Evolutionary conservation across 2,329 filamentous ascomycete genomes (phyloP).

Genomic region (Pseudocercospora fuligena): DNA sequence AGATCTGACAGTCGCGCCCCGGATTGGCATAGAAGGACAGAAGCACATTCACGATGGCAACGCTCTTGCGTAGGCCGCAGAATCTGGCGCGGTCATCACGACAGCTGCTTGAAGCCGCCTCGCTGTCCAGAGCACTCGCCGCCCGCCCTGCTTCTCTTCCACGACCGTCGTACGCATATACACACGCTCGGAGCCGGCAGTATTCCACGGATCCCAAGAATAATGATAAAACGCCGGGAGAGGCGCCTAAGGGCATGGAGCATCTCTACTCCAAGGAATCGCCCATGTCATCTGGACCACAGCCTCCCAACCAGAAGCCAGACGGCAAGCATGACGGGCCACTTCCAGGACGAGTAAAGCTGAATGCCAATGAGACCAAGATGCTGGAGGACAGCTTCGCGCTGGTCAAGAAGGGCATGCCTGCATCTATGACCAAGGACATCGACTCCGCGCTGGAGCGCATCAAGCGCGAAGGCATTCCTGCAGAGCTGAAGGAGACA

Average conservation of each 20-base stretch:
- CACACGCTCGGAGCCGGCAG: slow-evolving; percentile 45
- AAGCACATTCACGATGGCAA: slow-evolving; percentile 34
- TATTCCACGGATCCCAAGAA: slow-evolving; percentile 51
- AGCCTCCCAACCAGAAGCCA: slow-evolving; percentile 41
- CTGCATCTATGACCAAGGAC: slow-evolving; percentile 63
- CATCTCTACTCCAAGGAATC: slow-evolving; percentile 51
- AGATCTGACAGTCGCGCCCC: neutral
- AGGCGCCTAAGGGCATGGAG: slow-evolving; percentile 50
- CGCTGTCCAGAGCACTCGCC: slow-evolving; percentile 41
- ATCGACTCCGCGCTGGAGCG: slow-evolving; percentile 65
- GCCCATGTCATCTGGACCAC: slow-evolving; percentile 42
- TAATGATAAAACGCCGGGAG: slow-evolving; percentile 33
- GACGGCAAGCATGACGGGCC: slow-evolving; percentile 45
- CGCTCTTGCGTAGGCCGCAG: slow-evolving; percentile 43
- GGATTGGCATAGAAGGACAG: neutral
- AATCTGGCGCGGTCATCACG: slow-evolving; percentile 41
- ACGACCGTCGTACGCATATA: slow-evolving; percentile 49
- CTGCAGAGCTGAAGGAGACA: slow-evolving; percentile 68
- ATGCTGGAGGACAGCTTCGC: slow-evolving; percentile 62
- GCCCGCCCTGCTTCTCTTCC: slow-evolving; percentile 46
- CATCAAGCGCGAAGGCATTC: slow-evolving; percentile 71
- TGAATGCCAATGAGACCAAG: slow-evolving; percentile 62
- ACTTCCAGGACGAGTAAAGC: slow-evolving; percentile 45
- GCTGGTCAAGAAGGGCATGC: slow-evolving; percentile 63
- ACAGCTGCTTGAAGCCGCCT: slow-evolving; percentile 40